Evolutionary conservation across 192 early-diverging fungal species (phyloP).

Genomic region (Oehlia diaphana): DNA sequence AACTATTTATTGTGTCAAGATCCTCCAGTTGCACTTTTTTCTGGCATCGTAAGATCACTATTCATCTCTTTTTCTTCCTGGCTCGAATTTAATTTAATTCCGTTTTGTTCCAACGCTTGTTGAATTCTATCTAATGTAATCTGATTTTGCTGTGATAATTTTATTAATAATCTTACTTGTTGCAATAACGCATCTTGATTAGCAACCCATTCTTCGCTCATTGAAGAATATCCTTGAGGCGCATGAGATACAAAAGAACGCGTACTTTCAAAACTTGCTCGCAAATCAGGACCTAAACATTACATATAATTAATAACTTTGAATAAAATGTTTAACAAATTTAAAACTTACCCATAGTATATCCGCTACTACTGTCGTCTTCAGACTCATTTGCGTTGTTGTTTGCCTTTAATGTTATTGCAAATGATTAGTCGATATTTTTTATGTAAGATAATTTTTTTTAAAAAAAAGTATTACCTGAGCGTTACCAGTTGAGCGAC

Average conservation of each 20-base stretch:
- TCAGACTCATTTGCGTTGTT: neutral
- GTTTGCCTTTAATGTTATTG: constrained; percentile 2
- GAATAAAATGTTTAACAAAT: neutral
- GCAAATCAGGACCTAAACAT: constrained; percentile 11
- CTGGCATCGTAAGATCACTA: neutral
- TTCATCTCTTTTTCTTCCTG: neutral
- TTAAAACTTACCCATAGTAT: constrained; percentile 6
- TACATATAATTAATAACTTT: neutral
- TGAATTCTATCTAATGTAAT: constrained; percentile 15
- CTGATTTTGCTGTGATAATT: constrained; percentile 27
- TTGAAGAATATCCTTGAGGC: constrained; percentile 37
- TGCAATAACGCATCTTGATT: constrained; percentile 28
- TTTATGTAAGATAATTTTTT: neutral
- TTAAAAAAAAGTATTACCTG: constrained; percentile 6
- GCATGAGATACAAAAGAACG: constrained; percentile 37
- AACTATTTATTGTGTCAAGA: neutral
- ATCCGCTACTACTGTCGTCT: neutral
- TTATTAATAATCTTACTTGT: constrained; percentile 22
- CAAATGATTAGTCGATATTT: neutral
- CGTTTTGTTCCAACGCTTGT: constrained; percentile 24
- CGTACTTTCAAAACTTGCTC: constrained; percentile 44
- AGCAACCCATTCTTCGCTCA: constrained; percentile 25
- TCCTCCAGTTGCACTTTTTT: neutral
- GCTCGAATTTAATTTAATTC: neutral
- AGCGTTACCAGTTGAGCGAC: constrained; percentile 32